A percentile compares a stretch with the other conserved stretches of the same genome.
phyloP scores from a whole-genome alignment of 768 basidiomycete species.

The Gautieria morchelliformis region DNA sequence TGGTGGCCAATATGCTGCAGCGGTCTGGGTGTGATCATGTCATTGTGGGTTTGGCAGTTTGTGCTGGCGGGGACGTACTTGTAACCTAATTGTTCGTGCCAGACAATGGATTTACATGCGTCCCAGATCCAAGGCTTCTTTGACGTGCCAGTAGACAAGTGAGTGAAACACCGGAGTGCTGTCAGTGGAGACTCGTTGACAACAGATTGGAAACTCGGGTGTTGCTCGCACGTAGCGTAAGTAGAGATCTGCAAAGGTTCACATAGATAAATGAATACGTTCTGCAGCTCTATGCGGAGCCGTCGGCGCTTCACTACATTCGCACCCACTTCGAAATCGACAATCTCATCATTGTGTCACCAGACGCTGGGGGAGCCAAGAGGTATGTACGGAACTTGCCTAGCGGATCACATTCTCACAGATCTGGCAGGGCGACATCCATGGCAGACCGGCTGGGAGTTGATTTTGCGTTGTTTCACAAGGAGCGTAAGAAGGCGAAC shows the following conservation, averaged over 20 bases:
- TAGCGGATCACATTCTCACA: neutral
- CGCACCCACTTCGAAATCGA: conserved; percentile 79
- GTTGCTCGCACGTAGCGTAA: conserved; percentile 8
- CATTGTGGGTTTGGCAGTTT: conserved; percentile 51
- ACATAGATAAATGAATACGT: neutral
- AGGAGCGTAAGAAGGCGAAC: conserved; percentile 96
- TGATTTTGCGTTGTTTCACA: conserved; percentile 98
- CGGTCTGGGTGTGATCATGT: conserved; percentile 93
- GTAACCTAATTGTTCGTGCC: neutral
- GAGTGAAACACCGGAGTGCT: conserved; percentile 27
- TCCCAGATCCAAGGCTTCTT: conserved; percentile 99
- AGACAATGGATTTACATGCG: conserved; percentile 98
- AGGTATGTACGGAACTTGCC: conserved; percentile 41
- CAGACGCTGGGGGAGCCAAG: conserved; percentile 98
- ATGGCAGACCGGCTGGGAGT: conserved; percentile 94
- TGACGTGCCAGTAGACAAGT: conserved; percentile 99
- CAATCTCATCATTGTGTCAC: conserved; percentile 90
- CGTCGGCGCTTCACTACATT: conserved; percentile 90
- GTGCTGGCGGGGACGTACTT: neutral
- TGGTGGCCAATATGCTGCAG: conserved; percentile 96
- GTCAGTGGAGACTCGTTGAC: neutral
- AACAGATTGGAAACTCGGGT: neutral
- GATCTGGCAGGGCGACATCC: conserved; percentile 70
- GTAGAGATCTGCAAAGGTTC: neutral
- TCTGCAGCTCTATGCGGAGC: conserved; percentile 86